These are phyloP conservation scores for Phlebiopsis gigantea DNA, from an alignment of 768 basidiomycete species.

Conservation along the genomic window DNA sequence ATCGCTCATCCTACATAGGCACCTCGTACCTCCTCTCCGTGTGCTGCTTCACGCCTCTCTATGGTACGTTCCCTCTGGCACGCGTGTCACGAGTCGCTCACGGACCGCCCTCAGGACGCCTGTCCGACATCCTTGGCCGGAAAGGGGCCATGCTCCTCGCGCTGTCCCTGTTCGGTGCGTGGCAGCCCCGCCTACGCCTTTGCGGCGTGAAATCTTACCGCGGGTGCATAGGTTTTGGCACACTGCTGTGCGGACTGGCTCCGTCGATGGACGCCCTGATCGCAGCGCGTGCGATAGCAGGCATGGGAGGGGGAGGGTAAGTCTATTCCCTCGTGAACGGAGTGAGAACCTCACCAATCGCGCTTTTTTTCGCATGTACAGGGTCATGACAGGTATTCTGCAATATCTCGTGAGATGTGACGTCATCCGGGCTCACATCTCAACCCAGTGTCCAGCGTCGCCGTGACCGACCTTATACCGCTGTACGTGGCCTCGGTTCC, in stretches of 20 bases:
- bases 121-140: constrained; percentile 81
- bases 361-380: constrained; percentile 24
- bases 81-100: constrained; percentile 11
- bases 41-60: constrained; percentile 87
- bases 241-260: constrained; percentile 80
- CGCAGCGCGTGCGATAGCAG: constrained; percentile 76
- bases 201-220: constrained; percentile 13
- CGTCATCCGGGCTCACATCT: constrained; percentile 14
- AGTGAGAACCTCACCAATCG: neutral
- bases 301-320: constrained; percentile 90
- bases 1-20: constrained; percentile 82
- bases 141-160: constrained; percentile 86
- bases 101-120: constrained; percentile 49
- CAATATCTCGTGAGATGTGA: constrained; percentile 8
- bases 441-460: constrained; percentile 67
- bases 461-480: constrained; percentile 86
- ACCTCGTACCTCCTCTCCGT: constrained; percentile 84
- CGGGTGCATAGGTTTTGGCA: constrained; percentile 59
- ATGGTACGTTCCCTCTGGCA: constrained; percentile 44
- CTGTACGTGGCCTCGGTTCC: constrained; percentile 45
- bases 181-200: neutral
- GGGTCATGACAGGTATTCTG: constrained; percentile 75
- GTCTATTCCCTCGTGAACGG: constrained; percentile 24
- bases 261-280: constrained; percentile 83
- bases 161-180: constrained; percentile 70